Conservation (phyloP, 805 yeast genomes). For the baker's yeast (Saccharomyces cerevisiae) region DNA sequence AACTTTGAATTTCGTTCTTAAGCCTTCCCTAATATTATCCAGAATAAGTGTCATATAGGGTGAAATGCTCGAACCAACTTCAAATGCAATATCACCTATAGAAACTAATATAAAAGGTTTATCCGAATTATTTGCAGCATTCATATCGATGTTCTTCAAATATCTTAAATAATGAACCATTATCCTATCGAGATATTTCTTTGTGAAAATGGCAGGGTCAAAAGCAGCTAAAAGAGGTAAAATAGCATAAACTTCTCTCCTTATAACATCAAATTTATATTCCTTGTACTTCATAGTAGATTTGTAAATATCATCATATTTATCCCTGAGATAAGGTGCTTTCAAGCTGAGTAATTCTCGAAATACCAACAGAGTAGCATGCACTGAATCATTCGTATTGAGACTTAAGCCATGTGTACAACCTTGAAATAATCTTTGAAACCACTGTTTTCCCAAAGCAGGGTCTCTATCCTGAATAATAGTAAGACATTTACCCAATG, state of each 20-base stretch:
- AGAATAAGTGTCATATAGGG: constrained; percentile 84
- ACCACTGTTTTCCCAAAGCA: constrained; percentile 66
- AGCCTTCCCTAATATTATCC: constrained; percentile 73
- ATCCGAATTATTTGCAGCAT: constrained; percentile 36
- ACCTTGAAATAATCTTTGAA: constrained; percentile 57
- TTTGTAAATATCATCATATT: constrained; percentile 70
- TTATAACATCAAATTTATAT: constrained; percentile 62
- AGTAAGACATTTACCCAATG: constrained; percentile 67
- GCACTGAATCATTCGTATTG: constrained; percentile 60
- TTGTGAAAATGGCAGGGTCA: constrained; percentile 66
- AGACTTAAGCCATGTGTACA: constrained; percentile 52
- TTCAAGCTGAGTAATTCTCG: constrained; percentile 67
- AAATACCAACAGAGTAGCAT: constrained; percentile 77
- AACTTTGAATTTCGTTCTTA: constrained; percentile 41
- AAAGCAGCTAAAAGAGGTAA: constrained; percentile 78
- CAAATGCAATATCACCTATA: constrained; percentile 71
- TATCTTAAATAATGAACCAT: constrained; percentile 70
- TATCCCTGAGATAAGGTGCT: constrained; percentile 62
- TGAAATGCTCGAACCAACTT: constrained; percentile 75
- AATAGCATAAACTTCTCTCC: constrained; percentile 77
- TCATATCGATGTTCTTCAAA: constrained; percentile 52
- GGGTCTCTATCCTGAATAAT: constrained; percentile 75
- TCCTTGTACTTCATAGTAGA: constrained; percentile 67
- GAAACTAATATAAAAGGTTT: constrained; percentile 67
- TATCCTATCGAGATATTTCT: constrained; percentile 71